A percentile compares a stretch with the other conserved stretches of the same genome.
Conservation (phyloP, 2,329 filamentous ascomycete genomes). For the Leptographium galeiforme region DNA sequence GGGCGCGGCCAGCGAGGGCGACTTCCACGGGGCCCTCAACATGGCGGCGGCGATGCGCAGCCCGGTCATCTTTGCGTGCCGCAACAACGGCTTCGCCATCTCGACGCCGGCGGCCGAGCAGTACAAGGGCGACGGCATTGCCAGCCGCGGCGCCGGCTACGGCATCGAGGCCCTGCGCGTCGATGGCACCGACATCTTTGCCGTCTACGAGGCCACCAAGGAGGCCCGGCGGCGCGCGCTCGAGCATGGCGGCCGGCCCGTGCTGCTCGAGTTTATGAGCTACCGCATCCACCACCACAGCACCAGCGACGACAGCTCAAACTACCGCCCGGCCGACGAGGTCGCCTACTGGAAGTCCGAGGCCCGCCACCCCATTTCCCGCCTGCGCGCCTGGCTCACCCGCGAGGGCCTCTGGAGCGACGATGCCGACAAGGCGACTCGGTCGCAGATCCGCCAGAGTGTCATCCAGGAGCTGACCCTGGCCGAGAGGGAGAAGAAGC, state of each 20-base stretch:
- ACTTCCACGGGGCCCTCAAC: slow-evolving; percentile 70
- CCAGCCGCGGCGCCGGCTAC: slow-evolving; percentile 61
- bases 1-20: slow-evolving; percentile 68
- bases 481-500: slow-evolving; percentile 71
- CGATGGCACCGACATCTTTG: slow-evolving; percentile 70
- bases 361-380: no score
- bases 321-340: no score
- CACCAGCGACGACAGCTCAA: slow-evolving; percentile 71
- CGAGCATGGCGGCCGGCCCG: slow-evolving; percentile 59
- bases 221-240: slow-evolving; percentile 66
- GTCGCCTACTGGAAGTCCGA: no score
- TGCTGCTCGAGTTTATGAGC: slow-evolving; percentile 90
- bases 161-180: slow-evolving; percentile 74
- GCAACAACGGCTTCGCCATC: slow-evolving; percentile 73
- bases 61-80: slow-evolving; percentile 64
- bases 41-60: slow-evolving; percentile 65
- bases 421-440: no score
- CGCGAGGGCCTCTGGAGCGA: no score
- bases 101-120: slow-evolving; percentile 66
- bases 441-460: slow-evolving; percentile 53
- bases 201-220: slow-evolving; percentile 54
- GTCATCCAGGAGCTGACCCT: slow-evolving; percentile 72
- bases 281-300: slow-evolving; percentile 92
- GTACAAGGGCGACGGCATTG: slow-evolving; percentile 69
- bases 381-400: no score